A percentile compares a stretch with the other conserved stretches of the same genome.
Evolutionary conservation across 768 basidiomycete genomes (phyloP).

Genomic region (Cystobasidium tubakii): DNA sequence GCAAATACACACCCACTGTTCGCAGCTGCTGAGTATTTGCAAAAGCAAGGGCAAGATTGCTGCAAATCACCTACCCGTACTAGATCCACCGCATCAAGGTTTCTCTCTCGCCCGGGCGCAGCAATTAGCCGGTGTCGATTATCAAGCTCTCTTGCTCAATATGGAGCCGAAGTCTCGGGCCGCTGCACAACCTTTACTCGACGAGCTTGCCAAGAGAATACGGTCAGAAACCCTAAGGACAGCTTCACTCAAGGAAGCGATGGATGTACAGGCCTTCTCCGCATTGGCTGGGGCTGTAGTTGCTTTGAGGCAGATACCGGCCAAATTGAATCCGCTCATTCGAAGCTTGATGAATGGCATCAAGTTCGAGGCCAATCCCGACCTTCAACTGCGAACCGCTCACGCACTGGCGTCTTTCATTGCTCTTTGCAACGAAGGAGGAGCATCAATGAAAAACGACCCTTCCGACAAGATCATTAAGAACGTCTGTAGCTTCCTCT

Average conservation of each 20-base stretch:
- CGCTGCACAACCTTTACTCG: constrained; percentile 64
- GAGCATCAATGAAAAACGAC: constrained; percentile 62
- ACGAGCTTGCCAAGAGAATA: constrained; percentile 68
- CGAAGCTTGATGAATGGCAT: constrained; percentile 96
- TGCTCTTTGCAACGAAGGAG: constrained; percentile 63
- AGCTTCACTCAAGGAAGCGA: constrained; percentile 69
- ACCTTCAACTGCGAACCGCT: constrained; percentile 83
- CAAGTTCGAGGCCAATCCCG: constrained; percentile 86
- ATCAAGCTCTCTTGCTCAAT: constrained; percentile 65
- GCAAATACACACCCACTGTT: constrained; percentile 73
- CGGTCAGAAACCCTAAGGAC: constrained; percentile 70
- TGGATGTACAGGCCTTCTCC: constrained; percentile 80
- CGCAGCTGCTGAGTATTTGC: constrained; percentile 73
- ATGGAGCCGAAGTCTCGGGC: constrained; percentile 68
- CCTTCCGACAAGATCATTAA: constrained; percentile 94
- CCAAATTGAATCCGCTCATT: constrained; percentile 91
- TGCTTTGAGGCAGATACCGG: constrained; percentile 73
- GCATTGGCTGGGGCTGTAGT: constrained; percentile 87
- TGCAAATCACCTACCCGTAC: constrained; percentile 66
- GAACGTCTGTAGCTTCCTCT: constrained; percentile 93
- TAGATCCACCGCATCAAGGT: constrained; percentile 60
- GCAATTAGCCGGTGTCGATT: constrained; percentile 64
- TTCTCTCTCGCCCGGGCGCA: constrained; percentile 78
- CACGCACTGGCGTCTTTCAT: constrained; percentile 79
- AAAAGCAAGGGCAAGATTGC: constrained; percentile 79